These are phyloP conservation scores for Primulina tabacum DNA, from an alignment of 257 asterid species.

Conservation along the genomic window DNA sequence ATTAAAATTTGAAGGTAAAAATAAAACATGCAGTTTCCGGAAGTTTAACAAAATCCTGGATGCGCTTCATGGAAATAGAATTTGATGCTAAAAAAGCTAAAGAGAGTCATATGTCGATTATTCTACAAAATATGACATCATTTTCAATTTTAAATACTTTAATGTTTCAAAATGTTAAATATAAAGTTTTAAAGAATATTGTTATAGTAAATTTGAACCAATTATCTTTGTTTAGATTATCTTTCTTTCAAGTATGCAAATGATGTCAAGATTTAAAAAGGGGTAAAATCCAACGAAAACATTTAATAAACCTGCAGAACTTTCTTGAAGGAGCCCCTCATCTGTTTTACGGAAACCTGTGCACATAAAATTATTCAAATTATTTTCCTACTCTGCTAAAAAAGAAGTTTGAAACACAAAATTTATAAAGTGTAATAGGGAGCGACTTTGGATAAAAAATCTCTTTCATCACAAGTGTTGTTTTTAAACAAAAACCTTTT, in stretches of 20 bases:
- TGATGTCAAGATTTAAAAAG: conserved; percentile 6
- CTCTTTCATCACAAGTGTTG: neutral
- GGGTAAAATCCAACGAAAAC: conserved; percentile 22
- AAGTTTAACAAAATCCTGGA: neutral
- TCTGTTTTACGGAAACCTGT: conserved; percentile 78
- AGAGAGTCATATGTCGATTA: neutral
- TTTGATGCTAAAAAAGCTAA: conserved; percentile 14
- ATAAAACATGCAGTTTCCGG: conserved; percentile 2
- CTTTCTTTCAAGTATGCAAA: neutral
- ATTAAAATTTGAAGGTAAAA: conserved; percentile 20
- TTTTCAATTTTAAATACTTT: neutral
- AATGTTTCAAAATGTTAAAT: neutral
- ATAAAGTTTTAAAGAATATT: neutral
- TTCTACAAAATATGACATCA: conserved; percentile 1
- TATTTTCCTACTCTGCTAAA: neutral
- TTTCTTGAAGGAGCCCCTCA: conserved; percentile 75
- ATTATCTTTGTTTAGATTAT: neutral
- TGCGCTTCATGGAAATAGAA: neutral
- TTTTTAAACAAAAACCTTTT: neutral
- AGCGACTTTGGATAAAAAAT: neutral
- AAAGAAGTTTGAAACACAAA: neutral
- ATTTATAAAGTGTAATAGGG: neutral
- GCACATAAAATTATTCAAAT: neutral
- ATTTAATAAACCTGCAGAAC: conserved; percentile 55
- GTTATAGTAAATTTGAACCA: neutral